A percentile compares a stretch with the other conserved stretches of the same genome.
These are phyloP conservation scores for Lagenidium giganteum DNA, from an alignment of 352 stramenopile genomes.

Conservation along the genomic window DNA sequence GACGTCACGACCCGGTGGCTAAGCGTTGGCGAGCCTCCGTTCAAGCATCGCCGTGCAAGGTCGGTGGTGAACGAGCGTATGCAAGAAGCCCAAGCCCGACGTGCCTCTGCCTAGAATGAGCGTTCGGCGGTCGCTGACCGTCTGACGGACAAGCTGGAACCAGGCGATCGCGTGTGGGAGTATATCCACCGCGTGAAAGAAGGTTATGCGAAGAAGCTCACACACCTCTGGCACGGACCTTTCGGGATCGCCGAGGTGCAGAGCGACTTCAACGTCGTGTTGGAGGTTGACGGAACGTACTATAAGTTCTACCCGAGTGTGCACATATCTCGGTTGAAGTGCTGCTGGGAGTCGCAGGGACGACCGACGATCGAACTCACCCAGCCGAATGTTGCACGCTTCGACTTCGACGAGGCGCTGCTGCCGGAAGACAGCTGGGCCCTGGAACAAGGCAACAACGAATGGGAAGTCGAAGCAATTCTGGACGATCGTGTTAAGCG, in stretches of 20 bases:
- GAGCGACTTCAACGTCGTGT: neutral
- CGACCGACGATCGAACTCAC: constrained; percentile 1
- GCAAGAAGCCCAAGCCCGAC: too few species aligned
- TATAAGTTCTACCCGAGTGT: constrained; percentile 10
- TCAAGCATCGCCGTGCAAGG: too few species aligned
- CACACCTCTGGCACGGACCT: constrained; percentile 11
- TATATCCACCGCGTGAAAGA: constrained; percentile 5
- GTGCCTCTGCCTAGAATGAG: neutral
- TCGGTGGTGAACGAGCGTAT: too few species aligned
- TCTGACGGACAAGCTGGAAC: constrained; percentile 3
- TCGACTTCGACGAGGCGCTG: constrained; percentile 12
- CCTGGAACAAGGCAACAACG: neutral
- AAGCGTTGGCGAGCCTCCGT: too few species aligned
- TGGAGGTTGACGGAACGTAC: constrained; percentile 1
- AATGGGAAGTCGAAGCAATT: constrained; percentile 13
- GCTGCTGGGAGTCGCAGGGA: too few species aligned
- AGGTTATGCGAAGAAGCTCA: constrained; percentile 6
- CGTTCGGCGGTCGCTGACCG: neutral
- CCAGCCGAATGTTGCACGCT: neutral
- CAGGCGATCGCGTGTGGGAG: constrained; percentile 9
- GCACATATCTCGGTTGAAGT: constrained; percentile 8
- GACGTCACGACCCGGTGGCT: too few species aligned
- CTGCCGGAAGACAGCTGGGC: constrained; percentile 16
- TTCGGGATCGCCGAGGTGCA: constrained; percentile 11
- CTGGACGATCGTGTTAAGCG: constrained; percentile 5